Evolutionary conservation across 2,329 filamentous ascomycete genomes (phyloP).

Genomic region (Fusarium pseudograminearum): DNA sequence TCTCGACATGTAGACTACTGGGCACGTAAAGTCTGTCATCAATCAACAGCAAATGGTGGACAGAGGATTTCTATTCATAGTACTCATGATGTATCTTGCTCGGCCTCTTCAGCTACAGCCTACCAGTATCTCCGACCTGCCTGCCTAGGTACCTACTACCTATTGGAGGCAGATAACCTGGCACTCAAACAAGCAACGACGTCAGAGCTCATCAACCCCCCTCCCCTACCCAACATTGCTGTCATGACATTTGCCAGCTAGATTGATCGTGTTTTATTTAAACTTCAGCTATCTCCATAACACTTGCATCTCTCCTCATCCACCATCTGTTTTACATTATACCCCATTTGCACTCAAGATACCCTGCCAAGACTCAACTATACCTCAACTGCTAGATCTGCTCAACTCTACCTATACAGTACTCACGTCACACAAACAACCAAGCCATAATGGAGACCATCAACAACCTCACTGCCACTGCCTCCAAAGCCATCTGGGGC

Average conservation of each 20-base stretch:
- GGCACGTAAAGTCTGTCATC: background rate
- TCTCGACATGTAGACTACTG: constrained; percentile 2
- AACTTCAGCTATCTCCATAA: constrained; percentile 28
- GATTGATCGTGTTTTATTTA: constrained; percentile 28
- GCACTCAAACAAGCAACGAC: constrained; percentile 31
- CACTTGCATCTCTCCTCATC: background rate
- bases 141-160: background rate
- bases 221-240: constrained; percentile 3
- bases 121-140: background rate
- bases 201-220: constrained; percentile 29
- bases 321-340: constrained; percentile 11
- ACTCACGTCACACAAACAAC: constrained; percentile 1
- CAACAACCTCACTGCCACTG: constrained; percentile 62
- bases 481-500: constrained; percentile 59
- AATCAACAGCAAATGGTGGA: background rate
- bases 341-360: constrained; percentile 26
- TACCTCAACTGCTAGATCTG: background rate
- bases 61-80: constrained; percentile 10
- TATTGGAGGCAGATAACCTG: background rate
- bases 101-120: background rate
- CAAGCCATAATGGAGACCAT: constrained; percentile 71
- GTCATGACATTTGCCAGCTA: constrained; percentile 5
- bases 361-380: constrained; percentile 10
- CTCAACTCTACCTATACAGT: background rate
- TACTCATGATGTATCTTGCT: constrained; percentile 16